Conservation (phyloP, 805 yeast genomes). For the Nakazawaea peltata region DNA sequence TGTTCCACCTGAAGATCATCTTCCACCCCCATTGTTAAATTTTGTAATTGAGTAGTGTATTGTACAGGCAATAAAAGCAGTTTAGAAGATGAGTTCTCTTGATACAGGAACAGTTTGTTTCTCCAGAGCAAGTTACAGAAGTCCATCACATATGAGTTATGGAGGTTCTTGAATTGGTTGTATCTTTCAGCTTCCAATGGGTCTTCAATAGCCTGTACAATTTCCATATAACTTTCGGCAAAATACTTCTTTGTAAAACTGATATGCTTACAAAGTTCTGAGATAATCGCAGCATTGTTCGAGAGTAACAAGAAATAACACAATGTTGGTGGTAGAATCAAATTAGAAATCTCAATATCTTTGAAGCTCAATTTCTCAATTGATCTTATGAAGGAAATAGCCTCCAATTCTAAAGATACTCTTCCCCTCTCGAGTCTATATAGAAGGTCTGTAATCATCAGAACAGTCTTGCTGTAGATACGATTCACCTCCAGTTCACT, state of each 20-base stretch:
- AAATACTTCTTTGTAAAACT: slow-evolving; percentile 30
- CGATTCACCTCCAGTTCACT: not conserved
- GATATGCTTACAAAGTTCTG: slow-evolving; percentile 39
- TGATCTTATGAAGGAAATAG: not conserved
- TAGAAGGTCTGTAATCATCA: not conserved
- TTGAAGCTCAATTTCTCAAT: slow-evolving; percentile 13
- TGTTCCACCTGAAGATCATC: slow-evolving; percentile 3
- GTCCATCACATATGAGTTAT: slow-evolving; percentile 48
- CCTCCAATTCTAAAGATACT: not conserved
- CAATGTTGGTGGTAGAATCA: slow-evolving; percentile 32
- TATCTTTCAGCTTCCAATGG: slow-evolving; percentile 11
- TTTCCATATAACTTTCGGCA: slow-evolving; percentile 14
- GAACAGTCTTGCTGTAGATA: not conserved
- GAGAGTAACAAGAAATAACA: slow-evolving; percentile 30
- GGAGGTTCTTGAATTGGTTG: slow-evolving; percentile 22
- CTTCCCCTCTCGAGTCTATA: too few species aligned
- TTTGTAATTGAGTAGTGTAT: slow-evolving; percentile 23
- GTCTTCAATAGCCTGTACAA: not conserved
- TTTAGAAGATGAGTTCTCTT: slow-evolving; percentile 22
- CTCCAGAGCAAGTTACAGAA: slow-evolving; percentile 49
- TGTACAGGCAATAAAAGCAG: slow-evolving; percentile 29
- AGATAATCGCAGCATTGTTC: slow-evolving; percentile 34
- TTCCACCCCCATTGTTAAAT: slow-evolving; percentile 5
- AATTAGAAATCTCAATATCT: slow-evolving; percentile 14
- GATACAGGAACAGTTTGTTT: slow-evolving; percentile 39